These are phyloP conservation scores for Phaffomyces antillensis DNA, from an alignment of 805 yeast species.

Conservation along the genomic window DNA sequence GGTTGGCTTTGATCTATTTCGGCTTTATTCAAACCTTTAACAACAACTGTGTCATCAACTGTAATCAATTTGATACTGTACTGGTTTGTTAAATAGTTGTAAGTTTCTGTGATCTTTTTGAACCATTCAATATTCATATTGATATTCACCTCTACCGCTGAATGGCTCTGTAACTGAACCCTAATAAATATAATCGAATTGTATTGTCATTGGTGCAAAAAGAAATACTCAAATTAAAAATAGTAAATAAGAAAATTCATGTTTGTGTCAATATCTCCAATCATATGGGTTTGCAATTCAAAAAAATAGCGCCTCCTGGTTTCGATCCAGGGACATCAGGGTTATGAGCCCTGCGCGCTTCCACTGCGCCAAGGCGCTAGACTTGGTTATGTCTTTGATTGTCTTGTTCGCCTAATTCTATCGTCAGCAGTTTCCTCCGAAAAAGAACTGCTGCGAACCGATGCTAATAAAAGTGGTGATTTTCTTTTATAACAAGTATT, in stretches of 20 bases:
- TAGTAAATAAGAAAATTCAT: neutral
- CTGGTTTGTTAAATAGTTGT: neutral
- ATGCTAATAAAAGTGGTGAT: too few species aligned
- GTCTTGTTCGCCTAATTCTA: too few species aligned
- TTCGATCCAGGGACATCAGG: conserved; percentile 98
- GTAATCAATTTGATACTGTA: conserved; percentile 4
- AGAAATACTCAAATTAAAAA: neutral
- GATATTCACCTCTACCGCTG: neutral
- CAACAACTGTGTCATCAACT: conserved; percentile 9
- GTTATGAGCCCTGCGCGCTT: conserved; percentile 99
- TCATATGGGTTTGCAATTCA: conserved; percentile 1
- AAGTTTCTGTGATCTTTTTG: neutral
- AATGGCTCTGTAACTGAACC: too few species aligned
- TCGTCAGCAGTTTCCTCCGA: too few species aligned
- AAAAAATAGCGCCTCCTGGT: conserved; percentile 80
- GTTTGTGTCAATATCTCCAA: neutral
- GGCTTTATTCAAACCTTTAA: conserved; percentile 14
- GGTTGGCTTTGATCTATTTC: conserved; percentile 12
- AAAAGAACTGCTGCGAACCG: too few species aligned
- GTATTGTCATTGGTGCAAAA: neutral
- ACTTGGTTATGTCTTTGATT: neutral
- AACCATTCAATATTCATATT: neutral
- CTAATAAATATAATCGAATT: too few species aligned
- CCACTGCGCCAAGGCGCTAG: conserved; percentile 97
- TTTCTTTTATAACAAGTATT: too few species aligned